Percentiles rank a stretch among this genome's conserved stretches.
Conservation (phyloP, 768 basidiomycete species). For the Auricularia cornea region DNA sequence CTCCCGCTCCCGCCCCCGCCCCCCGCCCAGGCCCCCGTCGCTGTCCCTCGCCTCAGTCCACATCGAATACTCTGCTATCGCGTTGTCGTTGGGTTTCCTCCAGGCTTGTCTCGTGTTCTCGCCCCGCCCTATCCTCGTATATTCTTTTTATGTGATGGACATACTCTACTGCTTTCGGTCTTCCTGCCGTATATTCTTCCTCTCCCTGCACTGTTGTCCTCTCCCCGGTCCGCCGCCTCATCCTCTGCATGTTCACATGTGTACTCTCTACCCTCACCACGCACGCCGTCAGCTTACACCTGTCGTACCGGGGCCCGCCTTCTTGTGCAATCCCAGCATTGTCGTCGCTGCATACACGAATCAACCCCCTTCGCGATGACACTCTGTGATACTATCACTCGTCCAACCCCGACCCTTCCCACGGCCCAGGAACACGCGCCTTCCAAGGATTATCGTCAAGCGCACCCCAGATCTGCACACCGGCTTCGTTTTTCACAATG, state of each 20-base stretch:
- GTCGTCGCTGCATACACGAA: background rate
- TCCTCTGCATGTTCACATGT: background rate
- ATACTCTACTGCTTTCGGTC: background rate
- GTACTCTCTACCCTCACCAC: background rate
- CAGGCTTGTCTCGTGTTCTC: background rate
- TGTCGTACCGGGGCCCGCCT: background rate
- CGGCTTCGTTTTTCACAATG: too few species aligned
- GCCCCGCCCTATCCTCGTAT: background rate
- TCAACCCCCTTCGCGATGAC: background rate
- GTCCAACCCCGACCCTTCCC: background rate
- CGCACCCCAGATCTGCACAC: background rate
- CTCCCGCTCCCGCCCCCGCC: background rate
- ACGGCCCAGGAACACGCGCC: too few species aligned
- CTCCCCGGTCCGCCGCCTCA: background rate
- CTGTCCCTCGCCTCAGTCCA: background rate
- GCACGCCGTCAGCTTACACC: background rate
- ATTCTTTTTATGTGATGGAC: background rate
- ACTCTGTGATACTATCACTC: background rate
- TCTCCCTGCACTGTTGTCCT: background rate
- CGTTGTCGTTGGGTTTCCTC: background rate
- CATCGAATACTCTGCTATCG: background rate
- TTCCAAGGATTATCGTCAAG: background rate
- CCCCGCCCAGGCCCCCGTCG: background rate
- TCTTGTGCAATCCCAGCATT: background rate
- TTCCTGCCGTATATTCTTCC: background rate